Evolutionary conservation across 1,139 yeast genomes (phyloP), one percentile per base, ranked within the genome.

Genomic region (Sugiyamaella xylanicola): DNA sequence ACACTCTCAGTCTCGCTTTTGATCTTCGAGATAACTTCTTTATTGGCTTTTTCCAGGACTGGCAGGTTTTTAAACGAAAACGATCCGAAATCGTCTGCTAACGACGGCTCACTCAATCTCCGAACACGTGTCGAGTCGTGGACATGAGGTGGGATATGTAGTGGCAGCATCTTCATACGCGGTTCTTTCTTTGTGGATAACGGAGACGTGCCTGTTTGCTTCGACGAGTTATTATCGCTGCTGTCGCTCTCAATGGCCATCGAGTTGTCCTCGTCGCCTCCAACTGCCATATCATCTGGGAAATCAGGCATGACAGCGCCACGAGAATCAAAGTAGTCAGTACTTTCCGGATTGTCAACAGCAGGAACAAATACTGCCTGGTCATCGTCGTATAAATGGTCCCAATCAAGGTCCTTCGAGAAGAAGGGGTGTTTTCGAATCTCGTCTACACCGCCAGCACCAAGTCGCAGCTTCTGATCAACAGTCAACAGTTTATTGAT

Each of bases 11-110:
- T 96, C 68, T 93, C 98, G 47, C 79, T 85, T 66, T 90, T 88
- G 65, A 95, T 79, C 61, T 96, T 76, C 66, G 88, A 88, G 58
- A 95, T 89, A 15, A 89, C 92, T 71, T 92, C 98, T 68, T 89
- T 90, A 67, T 95, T 95, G 16, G 97, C 98, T 66, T 87, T 88
- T 65, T 93, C 99, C 59, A 95, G 77, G 3, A 95, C 95, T 11
- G 93, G 85, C 60, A 95, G 74, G 68, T 95, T 95, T 63, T 97
- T 79, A 72, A 89, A 95, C 59, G 89, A 86, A 70, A 95, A 95
- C 2, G 95, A 86, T 0, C 99, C 99, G 79, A 93, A 95, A 64
- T 92, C 98, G 15, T 61, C 61, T 5, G 58, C 61, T 7, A 59
- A 58, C 48, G 82, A 77, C 1, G 80, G 72, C 60, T 90, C 97